phyloP scores from a whole-genome alignment of 2,329 filamentous ascomycete genomes.

The Colletotrichum nymphaeae region DNA sequence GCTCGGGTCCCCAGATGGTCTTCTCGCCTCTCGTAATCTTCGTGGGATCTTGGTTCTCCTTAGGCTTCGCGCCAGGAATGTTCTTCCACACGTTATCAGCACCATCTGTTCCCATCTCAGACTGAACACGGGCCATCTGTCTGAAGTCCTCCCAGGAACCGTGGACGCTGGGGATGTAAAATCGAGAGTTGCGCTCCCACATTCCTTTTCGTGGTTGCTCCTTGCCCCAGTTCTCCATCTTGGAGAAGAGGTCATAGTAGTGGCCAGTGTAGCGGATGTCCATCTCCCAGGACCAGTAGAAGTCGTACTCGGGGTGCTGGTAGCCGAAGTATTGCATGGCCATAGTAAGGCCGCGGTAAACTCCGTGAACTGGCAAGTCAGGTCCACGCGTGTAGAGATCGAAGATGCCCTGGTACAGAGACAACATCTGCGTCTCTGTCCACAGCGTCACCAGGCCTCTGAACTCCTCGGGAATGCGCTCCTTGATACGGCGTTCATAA shows the following conservation, averaged over 20 bases:
- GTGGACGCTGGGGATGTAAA: constrained; percentile 82
- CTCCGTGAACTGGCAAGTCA: constrained; percentile 85
- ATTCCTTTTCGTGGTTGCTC: constrained; percentile 82
- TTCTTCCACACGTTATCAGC: constrained; percentile 76
- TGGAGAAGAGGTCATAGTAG: constrained; percentile 80
- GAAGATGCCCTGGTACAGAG: constrained; percentile 88
- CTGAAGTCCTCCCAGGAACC: constrained; percentile 85
- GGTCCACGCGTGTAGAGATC: constrained; percentile 76
- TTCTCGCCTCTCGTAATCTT: constrained; percentile 59
- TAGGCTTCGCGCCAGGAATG: constrained; percentile 54
- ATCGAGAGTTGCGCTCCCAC: constrained; percentile 83
- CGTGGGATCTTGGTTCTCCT: constrained; percentile 38
- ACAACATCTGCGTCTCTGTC: constrained; percentile 93
- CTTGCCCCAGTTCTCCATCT: constrained; percentile 75
- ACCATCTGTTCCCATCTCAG: constrained; percentile 74
- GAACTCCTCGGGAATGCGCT: constrained; percentile 85
- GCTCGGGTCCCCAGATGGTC: constrained; percentile 86
- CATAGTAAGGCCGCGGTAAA: constrained; percentile 94
- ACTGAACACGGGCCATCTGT: constrained; percentile 80
- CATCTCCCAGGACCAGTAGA: constrained; percentile 97
- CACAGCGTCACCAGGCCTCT: constrained; percentile 89
- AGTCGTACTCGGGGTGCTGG: constrained; percentile 88
- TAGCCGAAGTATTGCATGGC: constrained; percentile 94
- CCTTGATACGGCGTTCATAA: constrained; percentile 75
- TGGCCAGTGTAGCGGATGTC: constrained; percentile 91